Evolutionary conservation across 1,139 yeast species (phyloP), one percentile per base, ranked within the genome.

Genomic region (Dujonia santamariae): DNA sequence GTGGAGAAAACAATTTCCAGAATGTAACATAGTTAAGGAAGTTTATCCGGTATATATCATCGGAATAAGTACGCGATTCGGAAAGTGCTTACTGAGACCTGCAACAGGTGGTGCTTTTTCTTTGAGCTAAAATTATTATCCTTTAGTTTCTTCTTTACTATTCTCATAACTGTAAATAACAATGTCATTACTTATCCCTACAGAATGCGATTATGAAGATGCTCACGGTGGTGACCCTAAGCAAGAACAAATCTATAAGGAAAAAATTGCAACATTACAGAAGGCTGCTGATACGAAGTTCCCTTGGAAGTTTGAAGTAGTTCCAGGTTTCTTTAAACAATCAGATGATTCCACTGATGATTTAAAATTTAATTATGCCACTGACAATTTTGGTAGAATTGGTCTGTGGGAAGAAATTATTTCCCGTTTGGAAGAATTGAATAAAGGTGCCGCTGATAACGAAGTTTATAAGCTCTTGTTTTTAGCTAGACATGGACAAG

Each of bases 401-500:
- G 53, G 56, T 40, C 44, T 56, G 14, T 82, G 88, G 88, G 46
- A 50, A 1, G 63, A 64, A 11, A 55, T 78, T 15, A 39, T 56
- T 4, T 30, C 36, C 0, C 59, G 67, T 16, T 42, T 80, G 17
- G 42, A 52, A 1, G 37, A 51, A 8, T 56, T 79, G 46, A 77
- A 78, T 43, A 44, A 41, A 2, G 30, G 45, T 2, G 62, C 71
- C 7, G 50, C 46, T 0, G 45, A 45, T 1, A 63, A 72, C 38
- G 76, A 60, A 28, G 48, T 50, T 19, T 79, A 81, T 53, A 82
- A 82, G 50, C 51, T 83, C 31, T 45, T 83, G 13, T 73, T 78
- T 36, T 63, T 80, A 34, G 88, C 86, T 2, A 69, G 94, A 46
- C 94, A 85, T 46, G 94, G 94, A 7, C 85, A 84, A 54, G 94